A percentile compares a stretch with the other conserved stretches of the same genome.
Evolutionary conservation across 2,329 filamentous ascomycete genomes (phyloP).

Genomic region (Escovopsis sp.): DNA sequence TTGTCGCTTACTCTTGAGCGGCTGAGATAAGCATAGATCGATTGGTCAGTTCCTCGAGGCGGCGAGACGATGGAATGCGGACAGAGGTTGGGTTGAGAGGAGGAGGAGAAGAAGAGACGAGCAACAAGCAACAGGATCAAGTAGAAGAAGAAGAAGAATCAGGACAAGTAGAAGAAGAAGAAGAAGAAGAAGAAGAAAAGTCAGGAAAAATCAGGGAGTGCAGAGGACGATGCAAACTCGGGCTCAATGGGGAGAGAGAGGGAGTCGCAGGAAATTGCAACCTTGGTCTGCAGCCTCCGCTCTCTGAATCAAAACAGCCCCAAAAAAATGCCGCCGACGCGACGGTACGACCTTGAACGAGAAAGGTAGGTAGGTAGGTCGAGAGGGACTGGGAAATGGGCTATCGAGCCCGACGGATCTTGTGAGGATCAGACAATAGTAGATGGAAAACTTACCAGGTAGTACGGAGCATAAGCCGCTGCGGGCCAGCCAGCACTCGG

Average conservation of each 20-base stretch:
- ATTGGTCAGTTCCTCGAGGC: too few species aligned
- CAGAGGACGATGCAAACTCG: not conserved
- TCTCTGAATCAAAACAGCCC: not conserved
- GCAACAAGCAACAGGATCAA: not conserved
- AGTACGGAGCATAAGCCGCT: too few species aligned
- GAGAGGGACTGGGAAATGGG: not conserved
- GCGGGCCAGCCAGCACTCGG: too few species aligned
- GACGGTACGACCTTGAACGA: not conserved
- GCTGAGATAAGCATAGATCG: too few species aligned
- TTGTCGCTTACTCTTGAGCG: too few species aligned
- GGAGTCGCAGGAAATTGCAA: not conserved
- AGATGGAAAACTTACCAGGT: too few species aligned
- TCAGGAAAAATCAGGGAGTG: too few species aligned
- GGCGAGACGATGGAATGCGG: too few species aligned
- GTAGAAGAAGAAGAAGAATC: not conserved
- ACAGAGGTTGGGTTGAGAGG: too few species aligned
- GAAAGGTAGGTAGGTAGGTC: not conserved
- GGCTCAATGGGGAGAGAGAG: not conserved
- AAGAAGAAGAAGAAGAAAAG: conserved; percentile 8
- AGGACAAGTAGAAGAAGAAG: not conserved
- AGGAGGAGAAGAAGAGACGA: too few species aligned
- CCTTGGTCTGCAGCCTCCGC: not conserved
- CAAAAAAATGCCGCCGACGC: not conserved
- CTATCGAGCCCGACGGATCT: not conserved
- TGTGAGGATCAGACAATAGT: conserved; percentile 1